phyloP scores from a whole-genome alignment of 805 yeast species.

The Saccharomycopsis schoenii region DNA sequence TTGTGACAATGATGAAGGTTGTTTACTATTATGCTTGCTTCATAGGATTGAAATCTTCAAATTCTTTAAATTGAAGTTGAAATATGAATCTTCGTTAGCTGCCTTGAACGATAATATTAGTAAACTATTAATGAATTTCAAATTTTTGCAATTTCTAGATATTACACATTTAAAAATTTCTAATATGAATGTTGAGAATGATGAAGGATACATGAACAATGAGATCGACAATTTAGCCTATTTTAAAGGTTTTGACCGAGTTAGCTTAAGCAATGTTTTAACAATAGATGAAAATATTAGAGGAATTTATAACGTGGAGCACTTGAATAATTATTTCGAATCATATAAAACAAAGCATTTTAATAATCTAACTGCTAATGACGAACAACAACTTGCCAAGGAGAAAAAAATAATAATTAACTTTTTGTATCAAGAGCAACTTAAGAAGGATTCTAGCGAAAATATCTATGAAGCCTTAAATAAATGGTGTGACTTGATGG shows the following conservation, averaged over 20 bases:
- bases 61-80: conserved; percentile 56
- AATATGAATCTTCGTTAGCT: conserved; percentile 42
- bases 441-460: neutral
- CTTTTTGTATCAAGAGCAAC: neutral
- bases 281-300: neutral
- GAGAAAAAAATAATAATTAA: neutral
- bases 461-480: neutral
- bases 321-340: neutral
- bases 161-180: conserved; percentile 46
- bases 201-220: neutral
- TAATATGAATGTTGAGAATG: conserved; percentile 17
- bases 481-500: neutral
- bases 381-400: neutral
- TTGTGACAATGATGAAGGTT: conserved; percentile 24
- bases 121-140: conserved; percentile 28
- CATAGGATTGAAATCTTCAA: conserved; percentile 55
- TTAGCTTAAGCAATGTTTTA: neutral
- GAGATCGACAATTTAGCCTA: neutral
- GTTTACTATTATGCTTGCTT: conserved; percentile 51
- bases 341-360: neutral
- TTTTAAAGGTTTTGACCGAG: neutral
- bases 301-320: neutral
- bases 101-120: conserved; percentile 42
- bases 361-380: neutral
- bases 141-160: conserved; percentile 61